Conservation (phyloP, 257 asterid species). For the Striga asiatica region DNA sequence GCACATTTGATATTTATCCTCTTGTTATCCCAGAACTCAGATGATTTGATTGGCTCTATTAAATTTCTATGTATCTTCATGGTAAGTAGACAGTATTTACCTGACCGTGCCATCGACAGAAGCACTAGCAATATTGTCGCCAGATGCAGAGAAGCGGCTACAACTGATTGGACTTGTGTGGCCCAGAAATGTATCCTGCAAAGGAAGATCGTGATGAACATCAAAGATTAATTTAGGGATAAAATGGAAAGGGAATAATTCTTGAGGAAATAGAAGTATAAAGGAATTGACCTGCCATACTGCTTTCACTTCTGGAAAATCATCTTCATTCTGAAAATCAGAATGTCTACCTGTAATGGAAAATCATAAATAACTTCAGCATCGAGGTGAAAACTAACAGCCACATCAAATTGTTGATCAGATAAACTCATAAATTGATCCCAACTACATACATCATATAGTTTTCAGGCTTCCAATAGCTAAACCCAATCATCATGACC, state of each 20-base stretch:
- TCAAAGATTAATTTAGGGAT: too few species aligned
- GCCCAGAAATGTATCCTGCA: constrained; percentile 87
- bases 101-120: constrained; percentile 96
- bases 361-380: constrained; percentile 14
- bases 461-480: not conserved
- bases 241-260: not conserved
- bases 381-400: constrained; percentile 14
- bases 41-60: not conserved
- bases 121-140: constrained; percentile 94
- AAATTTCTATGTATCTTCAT: constrained; percentile 9
- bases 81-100: constrained; percentile 22
- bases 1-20: constrained; percentile 5
- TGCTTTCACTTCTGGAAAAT: constrained; percentile 67
- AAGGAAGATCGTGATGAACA: constrained; percentile 12
- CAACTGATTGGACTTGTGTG: constrained; percentile 94
- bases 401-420: constrained; percentile 1
- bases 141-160: constrained; percentile 91
- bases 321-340: constrained; percentile 49
- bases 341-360: constrained; percentile 36
- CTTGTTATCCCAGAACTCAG: not conserved
- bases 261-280: constrained; percentile 6
- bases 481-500: not conserved
- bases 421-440: constrained; percentile 3
- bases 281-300: constrained; percentile 54
- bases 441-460: constrained; percentile 3